Conservation (phyloP, 306 rosid genomes). For the Castanospermum australe region DNA sequence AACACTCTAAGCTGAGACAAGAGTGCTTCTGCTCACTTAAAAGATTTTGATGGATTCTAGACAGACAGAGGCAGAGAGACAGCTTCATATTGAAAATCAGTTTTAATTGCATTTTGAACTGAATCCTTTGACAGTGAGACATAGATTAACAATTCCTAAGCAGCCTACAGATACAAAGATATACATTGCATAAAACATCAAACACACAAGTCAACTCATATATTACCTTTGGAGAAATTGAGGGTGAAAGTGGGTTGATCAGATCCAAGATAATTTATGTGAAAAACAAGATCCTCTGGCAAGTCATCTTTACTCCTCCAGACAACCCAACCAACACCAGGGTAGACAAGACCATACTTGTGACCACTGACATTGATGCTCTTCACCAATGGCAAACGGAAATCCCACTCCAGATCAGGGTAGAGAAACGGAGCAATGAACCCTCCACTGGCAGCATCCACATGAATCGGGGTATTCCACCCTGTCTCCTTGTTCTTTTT, state of each 20-base stretch:
- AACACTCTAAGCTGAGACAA: neutral
- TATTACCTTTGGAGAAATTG: conserved; percentile 85
- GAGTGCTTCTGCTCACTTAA: neutral
- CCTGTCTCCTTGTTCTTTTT: conserved; percentile 76
- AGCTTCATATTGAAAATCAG: neutral
- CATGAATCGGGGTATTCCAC: conserved; percentile 73
- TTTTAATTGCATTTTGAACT: neutral
- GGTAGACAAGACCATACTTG: conserved; percentile 89
- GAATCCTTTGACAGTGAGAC: neutral
- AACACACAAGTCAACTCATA: neutral
- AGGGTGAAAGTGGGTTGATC: conserved; percentile 96
- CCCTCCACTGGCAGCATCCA: conserved; percentile 90
- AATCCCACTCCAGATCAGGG: conserved; percentile 83
- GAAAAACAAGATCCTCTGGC: conserved; percentile 85
- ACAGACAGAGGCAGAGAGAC: neutral
- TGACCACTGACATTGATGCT: conserved; percentile 92
- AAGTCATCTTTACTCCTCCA: conserved; percentile 81
- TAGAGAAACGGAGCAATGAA: conserved; percentile 80
- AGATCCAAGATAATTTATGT: conserved; percentile 89
- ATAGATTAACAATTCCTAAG: neutral
- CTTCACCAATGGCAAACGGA: conserved; percentile 75
- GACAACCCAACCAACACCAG: conserved; percentile 94
- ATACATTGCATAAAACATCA: neutral
- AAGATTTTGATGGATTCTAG: neutral
- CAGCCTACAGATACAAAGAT: neutral